Conservation (phyloP, 257 asterid species). For the Gentiana macrophylla region DNA sequence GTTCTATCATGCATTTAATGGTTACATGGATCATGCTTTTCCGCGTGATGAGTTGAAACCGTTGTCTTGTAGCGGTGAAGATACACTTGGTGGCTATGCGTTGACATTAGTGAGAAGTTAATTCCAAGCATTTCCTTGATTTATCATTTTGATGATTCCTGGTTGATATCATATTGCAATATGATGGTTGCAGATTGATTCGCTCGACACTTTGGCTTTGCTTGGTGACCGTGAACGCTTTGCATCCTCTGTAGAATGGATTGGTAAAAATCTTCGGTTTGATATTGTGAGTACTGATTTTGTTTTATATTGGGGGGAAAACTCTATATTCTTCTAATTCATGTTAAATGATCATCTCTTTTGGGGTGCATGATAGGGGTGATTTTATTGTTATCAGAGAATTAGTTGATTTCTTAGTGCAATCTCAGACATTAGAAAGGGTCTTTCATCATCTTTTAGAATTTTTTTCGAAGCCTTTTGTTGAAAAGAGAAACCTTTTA, state of each 20-base stretch:
- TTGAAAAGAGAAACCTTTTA: no score
- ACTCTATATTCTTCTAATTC: neutral
- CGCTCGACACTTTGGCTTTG: conserved; percentile 88
- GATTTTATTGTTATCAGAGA: neutral
- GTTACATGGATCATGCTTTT: conserved; percentile 89
- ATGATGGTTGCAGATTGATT: conserved; percentile 56
- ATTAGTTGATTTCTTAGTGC: neutral
- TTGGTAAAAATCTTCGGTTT: conserved; percentile 95
- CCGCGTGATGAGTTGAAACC: conserved; percentile 92
- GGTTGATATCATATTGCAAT: conserved; percentile 9
- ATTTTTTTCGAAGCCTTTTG: no score
- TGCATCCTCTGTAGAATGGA: conserved; percentile 88
- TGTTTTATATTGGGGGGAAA: conserved; percentile 6
- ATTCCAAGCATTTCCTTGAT: conserved; percentile 3
- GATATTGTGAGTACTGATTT: conserved; percentile 91
- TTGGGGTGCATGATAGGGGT: neutral
- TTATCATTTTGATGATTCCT: neutral
- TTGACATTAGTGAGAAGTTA: conserved; percentile 61
- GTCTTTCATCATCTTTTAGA: no score
- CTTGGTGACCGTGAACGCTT: conserved; percentile 87
- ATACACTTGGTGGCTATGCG: conserved; percentile 97
- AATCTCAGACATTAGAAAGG: no score
- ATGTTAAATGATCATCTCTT: neutral
- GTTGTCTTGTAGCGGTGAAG: conserved; percentile 92
- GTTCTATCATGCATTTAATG: conserved; percentile 95